A percentile compares a stretch with the other conserved stretches of the same genome.
phyloP scores from a whole-genome alignment of 768 basidiomycete species.

The Mrakia gelida region DNA sequence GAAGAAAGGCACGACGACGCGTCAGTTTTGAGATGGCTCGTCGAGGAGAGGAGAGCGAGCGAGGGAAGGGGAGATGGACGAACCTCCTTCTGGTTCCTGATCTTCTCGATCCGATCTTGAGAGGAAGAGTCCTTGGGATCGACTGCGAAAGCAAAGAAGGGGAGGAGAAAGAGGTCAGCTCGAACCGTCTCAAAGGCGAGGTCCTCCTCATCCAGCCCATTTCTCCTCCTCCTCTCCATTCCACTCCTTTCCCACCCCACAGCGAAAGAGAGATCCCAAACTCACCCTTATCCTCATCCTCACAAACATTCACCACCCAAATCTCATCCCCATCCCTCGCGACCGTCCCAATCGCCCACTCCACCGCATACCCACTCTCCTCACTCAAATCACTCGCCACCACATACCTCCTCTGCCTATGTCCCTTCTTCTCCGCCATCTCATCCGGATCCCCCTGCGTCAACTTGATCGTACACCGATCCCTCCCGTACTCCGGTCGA shows the following conservation, averaged over 20 bases:
- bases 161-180: neutral
- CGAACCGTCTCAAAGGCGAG: neutral
- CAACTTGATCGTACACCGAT: conserved; percentile 83
- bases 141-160: conserved; percentile 38
- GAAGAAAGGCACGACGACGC: neutral
- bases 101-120: conserved; percentile 66
- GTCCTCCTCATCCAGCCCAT: too few relatives aligned
- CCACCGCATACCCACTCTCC: conserved; percentile 88
- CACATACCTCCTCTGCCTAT: conserved; percentile 65
- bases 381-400: conserved; percentile 93
- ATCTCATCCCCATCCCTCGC: conserved; percentile 85
- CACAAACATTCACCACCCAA: conserved; percentile 80
- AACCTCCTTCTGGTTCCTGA: conserved; percentile 89
- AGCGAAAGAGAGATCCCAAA: conserved; percentile 20
- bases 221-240: too few relatives aligned
- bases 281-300: conserved; percentile 84
- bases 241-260: too few relatives aligned
- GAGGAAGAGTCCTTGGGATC: conserved; percentile 58
- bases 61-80: conserved; percentile 31
- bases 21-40: neutral
- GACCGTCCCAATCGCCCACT: conserved; percentile 97
- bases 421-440: conserved; percentile 53
- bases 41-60: conserved; percentile 18
- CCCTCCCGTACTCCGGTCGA: conserved; percentile 83
- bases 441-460: conserved; percentile 75